Base-by-base conservation (phyloP, 2,329 filamentous ascomycete species). In the Stenocarpella maydis region DNA sequence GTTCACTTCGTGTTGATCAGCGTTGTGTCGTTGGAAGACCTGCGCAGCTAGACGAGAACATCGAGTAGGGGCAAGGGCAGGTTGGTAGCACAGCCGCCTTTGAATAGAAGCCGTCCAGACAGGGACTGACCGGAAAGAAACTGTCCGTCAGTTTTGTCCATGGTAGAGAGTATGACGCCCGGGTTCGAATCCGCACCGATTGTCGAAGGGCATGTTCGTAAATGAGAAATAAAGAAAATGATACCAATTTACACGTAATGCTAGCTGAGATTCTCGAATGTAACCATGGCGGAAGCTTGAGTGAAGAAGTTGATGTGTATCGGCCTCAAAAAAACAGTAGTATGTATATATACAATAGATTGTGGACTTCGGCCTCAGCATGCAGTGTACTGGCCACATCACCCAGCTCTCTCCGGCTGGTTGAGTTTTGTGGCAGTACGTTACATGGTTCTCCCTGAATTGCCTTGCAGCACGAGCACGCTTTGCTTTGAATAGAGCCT, bases 241-340 rank as follows among this genome's bases (percentile, higher is more conserved):
- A 71, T 71, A 69, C 63, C 67, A 53, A 24, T 31, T 53, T 43
- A 45, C 50, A 43, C 65, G 50, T 31, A 43, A 66, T 69, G 34
- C 21, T 19, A 65, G 37, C 47, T 26, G 28, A 60, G 45, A 60
- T 31, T 39, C 52, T 2, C 39, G 37, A 47, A 47, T 41, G 50
- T 14, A 15, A 21, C 47, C 26, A 45, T 34, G 53, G 19, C 17
- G 6, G 26, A 4, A 3, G 5, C 21, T n/a, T 24, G 24, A 37
- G 26, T 26, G 3, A 5, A 49, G 1, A 24, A 14, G 39, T 3
- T 26, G 19, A 39, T 39, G 15, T 37, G 17, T 12, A 50, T n/a
- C 7, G 39, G 34, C 9, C 55, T 31, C 4, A 7, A 37, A 9
- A 4, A 34, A 4, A 34, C 9, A 4, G 9, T 6, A 39, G 14